These are phyloP conservation scores for Entophlyctis helioformis DNA, from an alignment of 192 early-diverging fungal species.

Conservation along the genomic window DNA sequence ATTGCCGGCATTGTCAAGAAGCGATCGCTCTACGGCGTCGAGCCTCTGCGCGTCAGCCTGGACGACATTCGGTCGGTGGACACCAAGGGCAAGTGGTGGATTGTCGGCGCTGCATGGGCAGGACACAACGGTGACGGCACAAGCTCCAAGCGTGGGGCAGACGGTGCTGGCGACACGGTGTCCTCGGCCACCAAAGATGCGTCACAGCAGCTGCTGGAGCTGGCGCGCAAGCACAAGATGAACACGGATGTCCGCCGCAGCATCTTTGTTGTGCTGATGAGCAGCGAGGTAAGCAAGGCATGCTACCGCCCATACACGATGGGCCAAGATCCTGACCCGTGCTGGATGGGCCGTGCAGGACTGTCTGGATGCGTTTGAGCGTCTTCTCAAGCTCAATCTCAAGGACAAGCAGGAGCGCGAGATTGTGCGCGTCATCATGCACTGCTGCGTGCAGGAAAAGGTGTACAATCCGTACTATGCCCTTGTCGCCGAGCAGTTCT, in stretches of 20 bases:
- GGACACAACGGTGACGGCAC: constrained; percentile 47
- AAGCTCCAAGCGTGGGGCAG: constrained; percentile 1
- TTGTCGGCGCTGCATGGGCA: constrained; percentile 89
- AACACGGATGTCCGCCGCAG: constrained; percentile 89
- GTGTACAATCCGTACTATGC: constrained; percentile 92
- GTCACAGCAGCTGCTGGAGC: constrained; percentile 37
- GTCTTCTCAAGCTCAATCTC: constrained; percentile 68
- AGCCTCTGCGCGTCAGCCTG: constrained; percentile 73
- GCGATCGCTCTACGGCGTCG: constrained; percentile 22
- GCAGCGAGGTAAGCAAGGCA: constrained; percentile 55
- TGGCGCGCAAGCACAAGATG: constrained; percentile 85
- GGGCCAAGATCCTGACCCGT: background rate
- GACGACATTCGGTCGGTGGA: constrained; percentile 71
- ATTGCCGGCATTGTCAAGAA: constrained; percentile 44
- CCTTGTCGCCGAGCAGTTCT: constrained; percentile 71
- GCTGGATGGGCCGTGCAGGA: constrained; percentile 55
- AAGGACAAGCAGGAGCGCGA: constrained; percentile 92
- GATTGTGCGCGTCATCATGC: constrained; percentile 81
- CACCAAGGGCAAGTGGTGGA: constrained; percentile 96
- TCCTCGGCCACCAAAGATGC: constrained; percentile 1
- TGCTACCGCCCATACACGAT: background rate
- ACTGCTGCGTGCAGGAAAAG: constrained; percentile 79
- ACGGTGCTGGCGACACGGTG: background rate
- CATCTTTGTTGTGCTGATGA: constrained; percentile 87
- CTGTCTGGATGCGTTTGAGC: constrained; percentile 86